Conservation (phyloP, 768 basidiomycete genomes). For the Hygrocybe punicea region DNA sequence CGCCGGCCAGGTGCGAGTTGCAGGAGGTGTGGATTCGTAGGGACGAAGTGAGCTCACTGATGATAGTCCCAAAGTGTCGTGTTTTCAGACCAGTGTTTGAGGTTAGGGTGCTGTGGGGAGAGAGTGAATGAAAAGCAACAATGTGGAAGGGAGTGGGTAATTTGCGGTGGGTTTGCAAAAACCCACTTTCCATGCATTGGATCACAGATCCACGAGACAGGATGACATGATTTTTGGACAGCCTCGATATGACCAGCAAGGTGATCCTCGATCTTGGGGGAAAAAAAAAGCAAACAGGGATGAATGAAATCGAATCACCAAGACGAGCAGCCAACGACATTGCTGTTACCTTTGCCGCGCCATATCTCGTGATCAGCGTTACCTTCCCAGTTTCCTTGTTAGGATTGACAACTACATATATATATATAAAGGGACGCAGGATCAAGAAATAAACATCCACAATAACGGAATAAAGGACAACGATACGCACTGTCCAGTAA, state of each 20-base stretch:
- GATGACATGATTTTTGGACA: constrained; percentile 77
- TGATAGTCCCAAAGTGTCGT: constrained; percentile 83
- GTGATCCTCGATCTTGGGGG: constrained; percentile 68
- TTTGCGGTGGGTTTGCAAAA: background rate
- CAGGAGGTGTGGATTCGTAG: constrained; percentile 74
- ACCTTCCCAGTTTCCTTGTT: constrained; percentile 77
- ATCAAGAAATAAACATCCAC: no score
- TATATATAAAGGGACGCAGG: constrained; percentile 7
- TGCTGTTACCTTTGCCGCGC: constrained; percentile 67
- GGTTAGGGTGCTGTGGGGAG: constrained; percentile 65
- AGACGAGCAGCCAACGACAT: background rate
- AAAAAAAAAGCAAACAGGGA: constrained; percentile 7
- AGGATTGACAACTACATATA: constrained; percentile 85
- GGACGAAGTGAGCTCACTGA: constrained; percentile 79
- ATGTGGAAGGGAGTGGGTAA: no score
- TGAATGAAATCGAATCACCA: background rate
- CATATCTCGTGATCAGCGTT: constrained; percentile 91
- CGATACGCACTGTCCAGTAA: constrained; percentile 67
- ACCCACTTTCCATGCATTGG: constrained; percentile 98
- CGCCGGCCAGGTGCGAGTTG: constrained; percentile 73
- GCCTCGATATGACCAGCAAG: constrained; percentile 78
- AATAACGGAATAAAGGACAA: background rate
- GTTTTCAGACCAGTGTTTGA: constrained; percentile 84
- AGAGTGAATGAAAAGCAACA: background rate
- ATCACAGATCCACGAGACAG: constrained; percentile 93